Conservation (phyloP, 2,329 filamentous ascomycete species). For the Pseudocercospora musae region DNA sequence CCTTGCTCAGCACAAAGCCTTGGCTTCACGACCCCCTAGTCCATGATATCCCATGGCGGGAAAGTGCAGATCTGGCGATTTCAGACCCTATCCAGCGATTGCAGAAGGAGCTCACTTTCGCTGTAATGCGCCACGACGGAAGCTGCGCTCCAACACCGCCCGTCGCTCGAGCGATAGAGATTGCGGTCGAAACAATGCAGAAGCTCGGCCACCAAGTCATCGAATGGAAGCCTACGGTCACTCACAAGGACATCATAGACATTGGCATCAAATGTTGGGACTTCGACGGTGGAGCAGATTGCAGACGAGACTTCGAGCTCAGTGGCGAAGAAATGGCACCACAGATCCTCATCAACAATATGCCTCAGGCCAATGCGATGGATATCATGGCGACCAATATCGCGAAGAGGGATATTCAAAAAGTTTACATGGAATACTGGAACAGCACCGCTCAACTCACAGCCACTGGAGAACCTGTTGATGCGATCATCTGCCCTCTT, state of each 20-base stretch:
- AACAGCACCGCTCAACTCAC: conserved; percentile 53
- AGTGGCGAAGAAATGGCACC: conserved; percentile 54
- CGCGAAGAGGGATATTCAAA: conserved; percentile 54
- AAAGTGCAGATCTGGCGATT: conserved; percentile 43
- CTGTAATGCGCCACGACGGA: conserved; percentile 53
- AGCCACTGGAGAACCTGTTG: conserved; percentile 48
- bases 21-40: conserved; percentile 67
- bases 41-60: conserved; percentile 63
- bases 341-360: conserved; percentile 42
- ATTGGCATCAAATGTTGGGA: conserved; percentile 39
- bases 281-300: conserved; percentile 52
- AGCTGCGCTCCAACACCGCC: conserved; percentile 55
- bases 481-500: conserved; percentile 53
- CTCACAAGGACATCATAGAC: conserved; percentile 42
- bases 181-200: conserved; percentile 49
- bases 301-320: conserved; percentile 49
- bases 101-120: conserved; percentile 50
- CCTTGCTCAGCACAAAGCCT: conserved; percentile 56
- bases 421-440: conserved; percentile 63
- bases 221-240: conserved; percentile 54
- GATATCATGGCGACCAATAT: conserved; percentile 51
- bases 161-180: conserved; percentile 52
- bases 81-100: conserved; percentile 27
- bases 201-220: conserved; percentile 57
- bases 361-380: conserved; percentile 40